A percentile compares a stretch with the other conserved stretches of the same genome.
phyloP scores from a whole-genome alignment of 2,329 filamentous ascomycete genomes.

The Alternaria angustiovoidea region DNA sequence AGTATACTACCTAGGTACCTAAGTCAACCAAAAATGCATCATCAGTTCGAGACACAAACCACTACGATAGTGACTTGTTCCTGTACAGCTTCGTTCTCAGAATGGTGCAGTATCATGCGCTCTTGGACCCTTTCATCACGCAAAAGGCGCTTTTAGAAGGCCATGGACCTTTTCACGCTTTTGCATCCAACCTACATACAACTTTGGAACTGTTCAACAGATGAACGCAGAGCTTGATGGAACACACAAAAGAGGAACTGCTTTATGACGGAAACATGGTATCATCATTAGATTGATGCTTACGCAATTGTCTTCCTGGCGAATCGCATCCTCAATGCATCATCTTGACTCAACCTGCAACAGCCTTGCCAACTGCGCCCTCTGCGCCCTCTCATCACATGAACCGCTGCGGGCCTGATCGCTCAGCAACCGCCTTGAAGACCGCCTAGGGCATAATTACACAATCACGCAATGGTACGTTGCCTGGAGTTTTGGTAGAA shows the following conservation, averaged over 20 bases:
- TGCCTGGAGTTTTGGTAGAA: not conserved
- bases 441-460: constrained; percentile 1
- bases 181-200: not conserved
- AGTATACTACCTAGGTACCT: no score
- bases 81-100: not conserved
- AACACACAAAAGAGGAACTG: not conserved
- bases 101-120: not conserved
- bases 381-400: not conserved
- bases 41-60: not conserved
- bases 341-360: not conserved
- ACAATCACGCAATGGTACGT: not conserved
- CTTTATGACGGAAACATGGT: not conserved
- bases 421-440: constrained; percentile 3
- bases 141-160: not conserved
- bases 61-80: not conserved
- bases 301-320: not conserved
- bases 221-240: not conserved
- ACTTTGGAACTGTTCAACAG: not conserved
- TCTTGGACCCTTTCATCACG: not conserved
- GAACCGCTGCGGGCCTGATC: not conserved
- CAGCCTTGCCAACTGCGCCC: constrained; percentile 9
- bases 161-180: not conserved
- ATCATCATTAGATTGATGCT: not conserved
- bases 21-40: not conserved
- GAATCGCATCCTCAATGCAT: not conserved